Base-by-base conservation (phyloP, 495 filamentous ascomycete species). In the Amniculicola lignicola region DNA sequence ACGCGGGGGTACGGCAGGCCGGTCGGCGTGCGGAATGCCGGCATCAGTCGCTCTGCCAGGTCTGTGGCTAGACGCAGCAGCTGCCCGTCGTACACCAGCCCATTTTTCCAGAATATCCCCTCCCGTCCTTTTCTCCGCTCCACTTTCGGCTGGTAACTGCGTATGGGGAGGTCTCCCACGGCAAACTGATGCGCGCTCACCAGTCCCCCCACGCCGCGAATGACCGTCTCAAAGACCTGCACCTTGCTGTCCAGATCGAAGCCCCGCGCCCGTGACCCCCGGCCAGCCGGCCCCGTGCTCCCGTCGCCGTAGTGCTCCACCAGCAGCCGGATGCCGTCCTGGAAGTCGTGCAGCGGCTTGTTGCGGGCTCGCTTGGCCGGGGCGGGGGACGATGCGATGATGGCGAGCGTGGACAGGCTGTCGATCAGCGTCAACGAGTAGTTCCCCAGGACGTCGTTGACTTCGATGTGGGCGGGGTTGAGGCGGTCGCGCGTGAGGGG, bases 221-320 rank as follows among this genome's bases (percentile, higher is more conserved):
- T 98, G 9, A 95, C 90, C 1, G 90, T 96, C 71, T 98, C 93
- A 67, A 98, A 98, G 28, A 98, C 89, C 71, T 98, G 89, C 7
- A 98, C 93, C 70, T 96, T 96, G 70, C 90, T 94, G 70, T 98
- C 92, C 35, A 96, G 75, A 72, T 98, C 90, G 59, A 97, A 98
- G 2, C 90, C 93, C 28, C 86, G 79, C n/a, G 79, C 82, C 55
- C 88, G 77, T 58, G 79, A 76, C 7, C 91, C 91, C 63, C 80
- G 76, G 31, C 87, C 89, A 19, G 76, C 77, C 38, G 82, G 80
- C 7, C 88, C 84, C 21, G 79, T 70, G 5, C 78, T 82, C 2
- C 88, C 90, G 70, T 95, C 90, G 15, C 93, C 93, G 68, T 96
- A 97, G 51, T 92, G 77, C 61, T 82, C 76, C 11, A 96, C 89